These are phyloP conservation scores for Euphorbia peplus DNA, from an alignment of 345 rosid species.

Conservation along the genomic window DNA sequence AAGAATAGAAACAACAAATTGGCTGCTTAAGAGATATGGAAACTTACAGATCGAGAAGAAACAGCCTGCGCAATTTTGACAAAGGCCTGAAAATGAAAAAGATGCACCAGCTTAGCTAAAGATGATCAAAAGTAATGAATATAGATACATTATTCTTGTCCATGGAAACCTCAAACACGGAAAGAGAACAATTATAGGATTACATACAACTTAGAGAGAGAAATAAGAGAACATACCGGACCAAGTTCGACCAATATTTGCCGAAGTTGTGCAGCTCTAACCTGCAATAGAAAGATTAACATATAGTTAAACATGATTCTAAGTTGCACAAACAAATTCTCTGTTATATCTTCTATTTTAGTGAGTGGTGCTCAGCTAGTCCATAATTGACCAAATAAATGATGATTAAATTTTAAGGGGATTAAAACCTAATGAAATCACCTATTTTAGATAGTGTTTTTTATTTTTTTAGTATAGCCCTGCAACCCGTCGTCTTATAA, in stretches of 20 bases:
- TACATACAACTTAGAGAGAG: background rate
- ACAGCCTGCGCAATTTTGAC: slow-evolving; percentile 90
- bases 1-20: background rate
- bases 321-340: too few relatives aligned
- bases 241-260: slow-evolving; percentile 77
- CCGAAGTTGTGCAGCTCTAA: slow-evolving; percentile 89
- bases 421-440: too few relatives aligned
- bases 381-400: too few relatives aligned
- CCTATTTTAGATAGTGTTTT: too few relatives aligned
- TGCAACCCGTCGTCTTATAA: too few relatives aligned
- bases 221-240: slow-evolving; percentile 49
- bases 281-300: slow-evolving; percentile 36
- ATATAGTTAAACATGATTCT: background rate
- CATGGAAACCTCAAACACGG: too few relatives aligned
- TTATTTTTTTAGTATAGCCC: too few relatives aligned
- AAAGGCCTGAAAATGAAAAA: slow-evolving; percentile 61
- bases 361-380: too few relatives aligned
- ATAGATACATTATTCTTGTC: background rate
- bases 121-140: background rate
- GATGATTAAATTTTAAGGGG: too few relatives aligned
- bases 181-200: background rate
- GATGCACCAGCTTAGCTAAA: background rate
- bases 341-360: too few relatives aligned
- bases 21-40: background rate
- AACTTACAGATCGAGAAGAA: slow-evolving; percentile 87